phyloP scores from a whole-genome alignment of 176 grass and related monocot genomes.

The Hordeum marinum region DNA sequence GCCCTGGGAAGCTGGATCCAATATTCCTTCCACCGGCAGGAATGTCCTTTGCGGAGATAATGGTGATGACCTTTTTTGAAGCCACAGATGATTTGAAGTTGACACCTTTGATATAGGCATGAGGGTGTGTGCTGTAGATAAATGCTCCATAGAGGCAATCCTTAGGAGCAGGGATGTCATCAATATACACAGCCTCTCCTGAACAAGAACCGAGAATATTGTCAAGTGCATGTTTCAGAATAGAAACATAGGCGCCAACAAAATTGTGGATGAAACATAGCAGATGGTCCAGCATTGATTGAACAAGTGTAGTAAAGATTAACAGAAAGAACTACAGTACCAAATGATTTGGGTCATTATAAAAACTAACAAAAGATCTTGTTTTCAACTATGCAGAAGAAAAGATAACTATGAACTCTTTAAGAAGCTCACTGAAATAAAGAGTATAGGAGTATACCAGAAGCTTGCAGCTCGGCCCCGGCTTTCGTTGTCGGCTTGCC shows the following conservation, averaged over 20 bases:
- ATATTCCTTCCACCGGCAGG: slow-evolving; percentile 58
- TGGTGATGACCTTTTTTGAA: slow-evolving; percentile 53
- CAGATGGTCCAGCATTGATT: background rate
- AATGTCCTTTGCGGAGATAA: slow-evolving; percentile 73
- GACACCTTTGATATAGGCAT: slow-evolving; percentile 53
- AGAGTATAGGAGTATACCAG: slow-evolving; percentile 48
- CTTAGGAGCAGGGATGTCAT: slow-evolving; percentile 77
- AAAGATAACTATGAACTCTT: too few species aligned
- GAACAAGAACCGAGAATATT: slow-evolving; percentile 2
- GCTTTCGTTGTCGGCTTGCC: slow-evolving; percentile 64
- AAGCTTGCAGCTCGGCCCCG: slow-evolving; percentile 79
- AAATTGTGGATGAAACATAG: background rate
- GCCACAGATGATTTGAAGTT: slow-evolving; percentile 50
- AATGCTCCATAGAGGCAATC: slow-evolving; percentile 90
- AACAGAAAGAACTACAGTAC: background rate
- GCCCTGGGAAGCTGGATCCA: slow-evolving; percentile 17
- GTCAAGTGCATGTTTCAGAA: background rate
- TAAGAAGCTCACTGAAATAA: background rate
- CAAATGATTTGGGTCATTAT: background rate
- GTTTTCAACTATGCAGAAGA: too few species aligned
- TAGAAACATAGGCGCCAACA: background rate
- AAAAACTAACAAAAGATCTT: too few species aligned
- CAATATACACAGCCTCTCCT: slow-evolving; percentile 92
- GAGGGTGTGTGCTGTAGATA: slow-evolving; percentile 75
- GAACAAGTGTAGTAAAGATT: background rate